phyloP scores from a whole-genome alignment of 208 protist genomes.

The Phytomonas sp. region DNA sequence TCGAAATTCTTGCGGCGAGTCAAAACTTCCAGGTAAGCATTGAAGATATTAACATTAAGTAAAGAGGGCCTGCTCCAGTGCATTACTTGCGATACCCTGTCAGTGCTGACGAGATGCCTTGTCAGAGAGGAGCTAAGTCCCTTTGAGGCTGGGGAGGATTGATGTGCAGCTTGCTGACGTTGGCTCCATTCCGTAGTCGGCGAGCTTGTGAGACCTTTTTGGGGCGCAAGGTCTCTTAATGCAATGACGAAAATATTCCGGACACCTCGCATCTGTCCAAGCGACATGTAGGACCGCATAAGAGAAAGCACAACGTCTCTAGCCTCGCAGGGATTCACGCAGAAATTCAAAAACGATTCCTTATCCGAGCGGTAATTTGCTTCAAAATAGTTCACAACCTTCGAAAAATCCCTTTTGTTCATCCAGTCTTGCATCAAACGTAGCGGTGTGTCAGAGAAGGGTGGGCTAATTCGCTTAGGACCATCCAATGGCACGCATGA shows the following conservation, averaged over 20 bases:
- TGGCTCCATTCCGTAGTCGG: too few relatives aligned
- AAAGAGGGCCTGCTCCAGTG: conserved; percentile 13
- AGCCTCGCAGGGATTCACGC: conserved; percentile 4
- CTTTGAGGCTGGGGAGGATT: too few relatives aligned
- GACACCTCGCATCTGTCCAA: conserved; percentile 60
- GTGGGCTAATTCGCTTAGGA: too few relatives aligned
- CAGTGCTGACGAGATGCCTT: too few relatives aligned
- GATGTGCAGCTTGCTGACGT: too few relatives aligned
- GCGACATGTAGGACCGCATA: conserved; percentile 54
- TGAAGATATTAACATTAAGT: conserved; percentile 44
- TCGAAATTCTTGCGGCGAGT: conserved; percentile 55
- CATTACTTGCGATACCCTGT: conserved; percentile 3
- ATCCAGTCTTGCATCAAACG: too few relatives aligned
- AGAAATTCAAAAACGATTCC: conserved; percentile 11
- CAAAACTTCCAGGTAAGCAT: conserved; percentile 66
- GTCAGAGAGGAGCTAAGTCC: too few relatives aligned
- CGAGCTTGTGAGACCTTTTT: neutral
- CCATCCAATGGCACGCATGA: too few relatives aligned
- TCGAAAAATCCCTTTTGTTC: conserved; percentile 3
- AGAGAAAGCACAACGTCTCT: conserved; percentile 33
- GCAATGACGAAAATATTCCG: conserved; percentile 44
- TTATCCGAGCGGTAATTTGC: conserved; percentile 3
- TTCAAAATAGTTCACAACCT: conserved; percentile 1
- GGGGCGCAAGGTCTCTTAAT: conserved; percentile 35
- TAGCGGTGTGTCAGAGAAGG: too few relatives aligned